These are phyloP conservation scores for Cymbopogon flexuosus DNA, from an alignment of 202 grass and related monocot species.

Conservation along the genomic window DNA sequence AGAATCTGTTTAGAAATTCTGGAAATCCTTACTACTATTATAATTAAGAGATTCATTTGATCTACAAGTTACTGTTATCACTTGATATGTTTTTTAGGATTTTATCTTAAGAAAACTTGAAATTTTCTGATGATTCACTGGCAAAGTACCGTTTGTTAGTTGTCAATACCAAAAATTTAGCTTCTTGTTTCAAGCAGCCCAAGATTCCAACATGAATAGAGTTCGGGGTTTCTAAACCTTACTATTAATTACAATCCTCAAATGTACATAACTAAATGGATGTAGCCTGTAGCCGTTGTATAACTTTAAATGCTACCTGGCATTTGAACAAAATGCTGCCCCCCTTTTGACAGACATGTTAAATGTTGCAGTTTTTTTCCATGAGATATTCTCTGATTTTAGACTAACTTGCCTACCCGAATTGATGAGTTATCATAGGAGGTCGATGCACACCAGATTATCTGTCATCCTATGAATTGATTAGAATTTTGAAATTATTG, in stretches of 20 bases:
- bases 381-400: background rate
- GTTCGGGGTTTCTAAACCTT: conserved; percentile 4
- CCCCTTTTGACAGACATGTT: background rate
- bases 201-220: background rate
- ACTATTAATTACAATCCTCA: background rate
- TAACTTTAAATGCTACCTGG: background rate
- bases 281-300: too few relatives aligned
- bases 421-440: background rate
- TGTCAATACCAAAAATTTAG: background rate
- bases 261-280: too few relatives aligned
- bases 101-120: background rate
- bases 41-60: background rate
- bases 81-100: conserved; percentile 6
- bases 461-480: background rate
- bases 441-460: background rate
- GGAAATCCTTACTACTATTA: background rate
- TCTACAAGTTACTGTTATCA: background rate
- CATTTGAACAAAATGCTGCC: background rate
- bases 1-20: background rate
- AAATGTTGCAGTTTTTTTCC: background rate
- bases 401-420: background rate
- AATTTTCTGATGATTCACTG: background rate
- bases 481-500: background rate
- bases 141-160: background rate
- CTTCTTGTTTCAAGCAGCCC: background rate